These are phyloP conservation scores for Gossypium arboreum DNA, from an alignment of 345 rosid genomes.

Conservation along the genomic window DNA sequence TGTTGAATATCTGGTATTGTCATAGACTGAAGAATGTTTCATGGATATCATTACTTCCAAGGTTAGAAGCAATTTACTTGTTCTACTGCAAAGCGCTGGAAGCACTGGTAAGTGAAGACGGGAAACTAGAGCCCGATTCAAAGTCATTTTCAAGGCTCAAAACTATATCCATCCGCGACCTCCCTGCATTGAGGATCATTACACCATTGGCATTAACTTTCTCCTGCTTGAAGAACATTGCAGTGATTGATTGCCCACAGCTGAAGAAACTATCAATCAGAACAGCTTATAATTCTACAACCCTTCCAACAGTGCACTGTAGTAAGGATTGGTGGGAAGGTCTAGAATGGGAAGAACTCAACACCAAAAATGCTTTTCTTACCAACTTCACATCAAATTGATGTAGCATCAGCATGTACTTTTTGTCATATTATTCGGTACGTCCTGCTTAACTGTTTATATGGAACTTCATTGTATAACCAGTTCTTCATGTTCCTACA, in stretches of 20 bases:
- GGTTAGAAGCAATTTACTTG: conserved; percentile 38
- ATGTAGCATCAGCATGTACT: conserved; percentile 5
- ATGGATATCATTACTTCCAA: conserved; percentile 40
- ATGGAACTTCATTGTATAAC: background rate
- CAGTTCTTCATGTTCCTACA: background rate
- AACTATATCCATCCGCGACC: conserved; percentile 37
- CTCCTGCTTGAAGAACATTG: conserved; percentile 37
- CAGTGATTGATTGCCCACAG: conserved; percentile 37
- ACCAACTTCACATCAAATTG: conserved; percentile 34
- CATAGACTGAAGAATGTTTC: conserved; percentile 41
- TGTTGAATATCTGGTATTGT: conserved; percentile 43
- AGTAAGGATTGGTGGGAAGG: conserved; percentile 47
- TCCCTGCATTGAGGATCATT: conserved; percentile 40
- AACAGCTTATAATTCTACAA: background rate
- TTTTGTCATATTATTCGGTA: background rate
- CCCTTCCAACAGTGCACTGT: conserved; percentile 33
- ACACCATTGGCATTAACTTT: conserved; percentile 24
- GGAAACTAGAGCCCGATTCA: conserved; percentile 14
- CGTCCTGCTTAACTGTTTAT: conserved; percentile 11
- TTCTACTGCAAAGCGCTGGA: conserved; percentile 45
- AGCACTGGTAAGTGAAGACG: conserved; percentile 26
- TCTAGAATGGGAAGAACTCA: conserved; percentile 29
- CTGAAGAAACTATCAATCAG: conserved; percentile 37
- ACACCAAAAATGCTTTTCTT: conserved; percentile 18
- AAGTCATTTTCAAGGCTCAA: conserved; percentile 35